These are phyloP conservation scores for Lablab purpureus DNA, from an alignment of 306 rosid species.

Conservation along the genomic window DNA sequence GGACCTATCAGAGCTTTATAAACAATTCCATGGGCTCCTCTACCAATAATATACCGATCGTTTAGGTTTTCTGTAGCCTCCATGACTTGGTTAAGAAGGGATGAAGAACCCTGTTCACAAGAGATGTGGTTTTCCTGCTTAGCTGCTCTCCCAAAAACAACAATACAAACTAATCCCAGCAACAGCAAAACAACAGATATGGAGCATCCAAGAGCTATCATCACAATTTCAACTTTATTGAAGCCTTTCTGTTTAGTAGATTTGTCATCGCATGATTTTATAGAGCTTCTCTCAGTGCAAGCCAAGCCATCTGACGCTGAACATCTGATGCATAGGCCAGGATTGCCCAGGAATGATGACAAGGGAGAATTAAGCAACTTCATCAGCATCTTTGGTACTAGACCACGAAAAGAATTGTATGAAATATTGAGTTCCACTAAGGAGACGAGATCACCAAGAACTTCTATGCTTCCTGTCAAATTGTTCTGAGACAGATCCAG, in stretches of 20 bases:
- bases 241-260: slow-evolving; percentile 51
- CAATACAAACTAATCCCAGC: slow-evolving; percentile 52
- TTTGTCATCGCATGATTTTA: slow-evolving; percentile 58
- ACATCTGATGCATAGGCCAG: slow-evolving; percentile 65
- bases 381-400: slow-evolving; percentile 64
- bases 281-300: slow-evolving; percentile 49
- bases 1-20: slow-evolving; percentile 67
- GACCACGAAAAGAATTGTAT: slow-evolving; percentile 69
- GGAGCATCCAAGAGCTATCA: slow-evolving; percentile 69
- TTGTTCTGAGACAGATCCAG: slow-evolving; percentile 81
- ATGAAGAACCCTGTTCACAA: slow-evolving; percentile 51
- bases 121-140: slow-evolving; percentile 47
- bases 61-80: slow-evolving; percentile 70
- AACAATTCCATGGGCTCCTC: slow-evolving; percentile 90
- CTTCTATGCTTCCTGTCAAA: slow-evolving; percentile 67
- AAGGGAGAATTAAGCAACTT: slow-evolving; percentile 53
- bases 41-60: slow-evolving; percentile 71
- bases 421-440: slow-evolving; percentile 66
- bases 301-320: slow-evolving; percentile 44
- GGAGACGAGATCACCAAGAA: slow-evolving; percentile 57
- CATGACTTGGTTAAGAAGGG: slow-evolving; percentile 63
- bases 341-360: slow-evolving; percentile 67
- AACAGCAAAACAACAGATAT: slow-evolving; percentile 49
- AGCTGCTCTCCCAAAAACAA: slow-evolving; percentile 43
- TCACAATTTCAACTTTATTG: slow-evolving; percentile 50